Conservation (phyloP, 305 asterid species). For the Euphrasia arctica region DNA sequence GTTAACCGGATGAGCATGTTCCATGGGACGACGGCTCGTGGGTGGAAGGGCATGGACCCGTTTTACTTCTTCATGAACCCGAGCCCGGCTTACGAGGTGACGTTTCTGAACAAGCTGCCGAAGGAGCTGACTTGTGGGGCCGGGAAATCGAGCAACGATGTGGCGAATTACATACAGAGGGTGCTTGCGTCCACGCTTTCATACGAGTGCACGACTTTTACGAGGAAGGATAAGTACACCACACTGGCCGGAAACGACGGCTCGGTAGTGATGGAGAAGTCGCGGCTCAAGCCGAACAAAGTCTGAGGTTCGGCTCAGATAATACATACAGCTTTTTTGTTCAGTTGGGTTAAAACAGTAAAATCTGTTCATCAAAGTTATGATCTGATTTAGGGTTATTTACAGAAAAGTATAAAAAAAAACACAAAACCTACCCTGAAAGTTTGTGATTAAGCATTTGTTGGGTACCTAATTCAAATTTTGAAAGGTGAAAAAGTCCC, state of each 20-base stretch:
- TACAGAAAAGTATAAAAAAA: too few species aligned
- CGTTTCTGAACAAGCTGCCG: conserved; percentile 59
- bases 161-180: conserved; percentile 70
- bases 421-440: too few species aligned
- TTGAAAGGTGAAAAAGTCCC: too few species aligned
- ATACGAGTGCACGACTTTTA: conserved; percentile 33
- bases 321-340: too few species aligned
- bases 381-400: too few species aligned
- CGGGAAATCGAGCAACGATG: conserved; percentile 68
- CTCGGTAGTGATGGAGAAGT: conserved; percentile 25
- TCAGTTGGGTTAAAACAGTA: too few species aligned
- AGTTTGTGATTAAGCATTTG: too few species aligned
- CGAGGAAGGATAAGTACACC: conserved; percentile 45
- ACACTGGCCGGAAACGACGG: conserved; percentile 43
- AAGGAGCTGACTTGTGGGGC: conserved; percentile 43
- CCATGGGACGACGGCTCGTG: conserved; percentile 78
- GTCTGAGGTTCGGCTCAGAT: background rate
- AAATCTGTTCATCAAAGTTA: too few species aligned
- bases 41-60: conserved; percentile 83
- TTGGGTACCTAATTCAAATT: too few species aligned
- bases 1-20: conserved; percentile 61
- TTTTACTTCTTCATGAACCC: conserved; percentile 83
- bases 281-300: background rate
- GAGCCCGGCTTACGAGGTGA: conserved; percentile 68
- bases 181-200: conserved; percentile 51